phyloP scores from a whole-genome alignment of 2,329 filamentous ascomycete genomes.

The Sporothrix euskadiensis region DNA sequence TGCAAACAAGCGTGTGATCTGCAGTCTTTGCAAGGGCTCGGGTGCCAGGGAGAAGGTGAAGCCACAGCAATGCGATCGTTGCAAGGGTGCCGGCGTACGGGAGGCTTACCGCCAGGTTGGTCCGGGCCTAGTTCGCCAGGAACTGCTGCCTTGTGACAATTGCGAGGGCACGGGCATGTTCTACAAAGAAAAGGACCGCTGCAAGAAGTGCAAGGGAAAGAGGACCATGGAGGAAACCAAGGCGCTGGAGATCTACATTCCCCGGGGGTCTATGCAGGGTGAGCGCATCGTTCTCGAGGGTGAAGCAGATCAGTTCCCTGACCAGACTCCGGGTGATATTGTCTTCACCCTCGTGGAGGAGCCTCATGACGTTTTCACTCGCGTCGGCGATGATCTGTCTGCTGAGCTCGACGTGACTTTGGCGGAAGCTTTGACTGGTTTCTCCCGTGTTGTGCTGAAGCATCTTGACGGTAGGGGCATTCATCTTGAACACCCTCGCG shows the following conservation, averaged over 20 bases:
- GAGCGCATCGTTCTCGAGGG: slow-evolving; percentile 89
- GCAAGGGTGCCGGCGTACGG: slow-evolving; percentile 75
- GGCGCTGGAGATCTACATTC: slow-evolving; percentile 94
- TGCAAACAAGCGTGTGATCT: slow-evolving; percentile 91
- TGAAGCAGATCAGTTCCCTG: slow-evolving; percentile 89
- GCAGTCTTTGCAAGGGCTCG: slow-evolving; percentile 79
- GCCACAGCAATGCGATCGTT: slow-evolving; percentile 77
- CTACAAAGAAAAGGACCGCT: slow-evolving; percentile 95
- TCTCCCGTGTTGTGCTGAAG: slow-evolving; percentile 84
- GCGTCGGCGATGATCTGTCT: slow-evolving; percentile 80
- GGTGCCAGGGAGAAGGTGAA: slow-evolving; percentile 93
- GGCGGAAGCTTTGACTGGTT: slow-evolving; percentile 81
- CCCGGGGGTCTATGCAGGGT: slow-evolving; percentile 79
- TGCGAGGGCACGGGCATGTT: slow-evolving; percentile 84
- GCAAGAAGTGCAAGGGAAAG: slow-evolving; percentile 98
- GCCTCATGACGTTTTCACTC: slow-evolving; percentile 76
- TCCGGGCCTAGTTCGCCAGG: slow-evolving; percentile 80
- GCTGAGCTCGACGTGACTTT: slow-evolving; percentile 80
- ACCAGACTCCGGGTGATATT: slow-evolving; percentile 88
- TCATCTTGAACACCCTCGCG: slow-evolving; percentile 73
- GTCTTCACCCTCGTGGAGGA: slow-evolving; percentile 85
- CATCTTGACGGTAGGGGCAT: slow-evolving; percentile 95
- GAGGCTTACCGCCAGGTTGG: slow-evolving; percentile 81
- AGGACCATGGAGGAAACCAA: slow-evolving; percentile 86
- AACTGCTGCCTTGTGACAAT: slow-evolving; percentile 75